Base-by-base conservation (phyloP, 345 rosid species). In the Populus euphratica region DNA sequence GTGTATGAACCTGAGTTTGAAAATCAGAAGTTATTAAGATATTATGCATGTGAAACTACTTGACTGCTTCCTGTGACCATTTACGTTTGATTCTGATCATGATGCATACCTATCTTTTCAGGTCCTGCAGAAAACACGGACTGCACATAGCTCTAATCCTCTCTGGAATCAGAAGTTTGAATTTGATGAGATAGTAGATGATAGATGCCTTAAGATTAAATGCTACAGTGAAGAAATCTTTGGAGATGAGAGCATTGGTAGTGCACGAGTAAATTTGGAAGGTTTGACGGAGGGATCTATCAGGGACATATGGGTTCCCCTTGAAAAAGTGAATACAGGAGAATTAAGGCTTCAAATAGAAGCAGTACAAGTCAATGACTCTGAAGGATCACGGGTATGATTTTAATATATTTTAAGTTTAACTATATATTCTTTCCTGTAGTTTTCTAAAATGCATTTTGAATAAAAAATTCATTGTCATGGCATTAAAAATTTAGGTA, bases 251-350 rank as follows among this genome's bases (percentile, higher is more conserved):
- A 88, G 72, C 84, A 88, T 91, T 27, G 99, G 99, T 44, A 89
- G 88, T 66, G 98, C 99, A 70, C 88, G 94, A 17, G 88, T 96
- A 77, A 93, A 88, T 82, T 85, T 96, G 80, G 96, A 92, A 87
- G 99, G 98, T 74, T 81, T 93, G 63, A 81, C 80, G 14, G 97
- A 89, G 80, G 91, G 99, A 27, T 89, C 83, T 56, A 71, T 83
- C 70, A 86, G 91, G 83, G 91, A 96, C 80, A 83, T 90, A 41
- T 96, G 98, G 97, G 78, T 93, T 74, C 99, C 98, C 44, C 97
- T 93, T 31, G 98, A 96, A 86, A 94, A 90, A 76, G 99, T 88
- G 52, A 92, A 73, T 81, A 89, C 94, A 25, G 99, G 99, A 80
- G 99, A 96, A 80, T 66, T 96, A 70, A 89, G 93, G 87, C 91